Evolutionary conservation across 2,329 filamentous ascomycete genomes (phyloP).

Genomic region (Scedosporium aurantiacum): DNA sequence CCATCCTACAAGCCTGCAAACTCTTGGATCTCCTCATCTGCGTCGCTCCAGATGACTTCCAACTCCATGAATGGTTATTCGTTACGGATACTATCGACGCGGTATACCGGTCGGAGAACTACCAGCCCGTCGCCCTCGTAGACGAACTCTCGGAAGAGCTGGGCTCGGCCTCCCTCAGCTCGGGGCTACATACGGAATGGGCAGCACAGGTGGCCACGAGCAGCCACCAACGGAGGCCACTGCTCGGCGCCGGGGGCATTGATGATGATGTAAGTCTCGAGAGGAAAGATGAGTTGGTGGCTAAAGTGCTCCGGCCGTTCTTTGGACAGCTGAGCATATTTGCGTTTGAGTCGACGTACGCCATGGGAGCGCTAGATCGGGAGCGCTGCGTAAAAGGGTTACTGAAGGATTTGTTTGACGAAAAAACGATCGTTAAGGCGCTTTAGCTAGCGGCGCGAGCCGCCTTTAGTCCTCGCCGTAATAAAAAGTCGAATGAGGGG

Average conservation of each 20-base stretch:
- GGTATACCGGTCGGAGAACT: conserved; percentile 66
- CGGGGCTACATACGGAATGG: conserved; percentile 23
- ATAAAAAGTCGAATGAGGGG: conserved; percentile 2
- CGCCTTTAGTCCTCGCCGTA: not conserved
- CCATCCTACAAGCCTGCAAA: conserved; percentile 85
- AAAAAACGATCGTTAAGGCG: conserved; percentile 55
- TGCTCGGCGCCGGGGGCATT: conserved; percentile 41
- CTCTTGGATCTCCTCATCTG: conserved; percentile 81
- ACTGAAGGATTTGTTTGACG: conserved; percentile 69
- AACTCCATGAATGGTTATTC: conserved; percentile 96
- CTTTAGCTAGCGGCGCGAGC: conserved; percentile 23
- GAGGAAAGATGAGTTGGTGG: conserved; percentile 57
- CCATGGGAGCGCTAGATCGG: conserved; percentile 61
- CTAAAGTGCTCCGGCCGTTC: conserved; percentile 73
- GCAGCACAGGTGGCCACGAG: conserved; percentile 24
- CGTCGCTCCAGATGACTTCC: conserved; percentile 86
- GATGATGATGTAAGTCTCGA: conserved; percentile 46
- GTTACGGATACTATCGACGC: conserved; percentile 95
- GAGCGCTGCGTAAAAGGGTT: conserved; percentile 53
- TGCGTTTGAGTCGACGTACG: conserved; percentile 86
- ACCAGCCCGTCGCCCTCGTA: conserved; percentile 63
- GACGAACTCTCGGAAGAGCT: conserved; percentile 77
- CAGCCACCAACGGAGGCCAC: conserved; percentile 31
- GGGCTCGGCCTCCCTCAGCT: conserved; percentile 30
- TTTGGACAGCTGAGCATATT: conserved; percentile 87